phyloP scores from a whole-genome alignment of 768 basidiomycete species.

The Tulasnella sp. region DNA sequence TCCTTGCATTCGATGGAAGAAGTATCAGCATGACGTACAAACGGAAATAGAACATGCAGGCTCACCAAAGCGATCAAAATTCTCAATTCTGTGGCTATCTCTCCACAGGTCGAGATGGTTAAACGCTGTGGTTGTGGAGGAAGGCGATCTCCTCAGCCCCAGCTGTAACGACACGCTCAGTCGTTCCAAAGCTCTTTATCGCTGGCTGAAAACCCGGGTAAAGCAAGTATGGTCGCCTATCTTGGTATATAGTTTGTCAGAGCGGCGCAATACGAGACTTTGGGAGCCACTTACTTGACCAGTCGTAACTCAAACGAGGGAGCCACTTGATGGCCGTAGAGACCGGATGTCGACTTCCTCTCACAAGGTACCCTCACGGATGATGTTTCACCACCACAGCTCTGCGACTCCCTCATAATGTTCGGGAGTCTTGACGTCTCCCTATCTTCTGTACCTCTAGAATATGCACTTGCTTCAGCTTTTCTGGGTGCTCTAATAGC shows the following conservation, averaged over 20 bases:
- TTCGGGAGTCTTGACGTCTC: neutral
- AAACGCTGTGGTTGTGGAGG: neutral
- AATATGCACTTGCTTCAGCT: slow-evolving; percentile 2
- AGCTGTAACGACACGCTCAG: neutral
- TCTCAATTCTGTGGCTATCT: neutral
- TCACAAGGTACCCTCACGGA: slow-evolving; percentile 8
- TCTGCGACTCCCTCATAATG: neutral
- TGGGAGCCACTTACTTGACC: slow-evolving; percentile 6
- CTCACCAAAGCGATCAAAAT: neutral
- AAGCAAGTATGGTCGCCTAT: neutral
- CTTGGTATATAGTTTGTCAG: neutral
- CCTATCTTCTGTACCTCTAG: neutral
- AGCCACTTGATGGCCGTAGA: slow-evolving; percentile 15
- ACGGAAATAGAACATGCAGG: neutral
- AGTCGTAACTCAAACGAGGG: slow-evolving; percentile 7
- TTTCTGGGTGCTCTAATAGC: neutral
- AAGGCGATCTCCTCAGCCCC: neutral
- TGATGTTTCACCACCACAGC: slow-evolving; percentile 20
- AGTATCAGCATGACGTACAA: neutral
- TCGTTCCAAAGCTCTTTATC: neutral
- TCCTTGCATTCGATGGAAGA: neutral
- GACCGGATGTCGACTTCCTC: slow-evolving; percentile 14
- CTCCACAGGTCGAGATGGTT: neutral
- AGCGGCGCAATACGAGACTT: neutral
- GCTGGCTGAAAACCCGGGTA: neutral